Evolutionary conservation across 768 basidiomycete genomes (phyloP).

Genomic region (Collybia nuda): DNA sequence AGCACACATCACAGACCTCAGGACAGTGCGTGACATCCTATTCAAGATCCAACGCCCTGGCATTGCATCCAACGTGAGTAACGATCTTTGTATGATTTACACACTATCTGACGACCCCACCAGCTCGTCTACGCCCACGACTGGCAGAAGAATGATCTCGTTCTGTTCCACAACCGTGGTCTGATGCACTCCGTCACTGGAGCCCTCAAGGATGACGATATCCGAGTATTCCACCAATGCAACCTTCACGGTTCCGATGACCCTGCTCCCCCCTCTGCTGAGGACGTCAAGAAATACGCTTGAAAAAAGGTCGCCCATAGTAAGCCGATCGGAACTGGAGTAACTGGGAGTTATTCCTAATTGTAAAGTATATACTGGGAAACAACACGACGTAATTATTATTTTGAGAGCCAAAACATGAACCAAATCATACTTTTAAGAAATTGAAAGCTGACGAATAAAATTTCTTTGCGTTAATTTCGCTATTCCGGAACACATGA

Average conservation of each 20-base stretch:
- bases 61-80: conserved; percentile 73
- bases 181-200: conserved; percentile 79
- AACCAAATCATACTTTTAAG: too few species aligned
- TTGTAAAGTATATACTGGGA: too few species aligned
- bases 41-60: conserved; percentile 89
- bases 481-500: too few species aligned
- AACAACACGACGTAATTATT: too few species aligned
- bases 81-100: neutral
- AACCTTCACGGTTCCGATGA: conserved; percentile 81
- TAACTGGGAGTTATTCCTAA: too few species aligned
- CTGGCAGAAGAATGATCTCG: conserved; percentile 65
- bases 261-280: conserved; percentile 61
- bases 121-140: conserved; percentile 87
- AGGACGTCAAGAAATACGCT: conserved; percentile 65
- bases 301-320: conserved; percentile 12
- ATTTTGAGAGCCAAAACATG: too few species aligned
- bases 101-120: neutral
- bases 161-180: conserved; percentile 86
- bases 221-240: conserved; percentile 81
- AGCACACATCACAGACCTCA: conserved; percentile 71
- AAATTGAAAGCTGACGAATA: too few species aligned
- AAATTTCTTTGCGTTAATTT: too few species aligned
- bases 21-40: conserved; percentile 67
- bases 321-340: too few species aligned
- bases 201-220: conserved; percentile 63